phyloP scores from a whole-genome alignment of 352 stramenopile genomes.

The Phytophthora rubi region DNA sequence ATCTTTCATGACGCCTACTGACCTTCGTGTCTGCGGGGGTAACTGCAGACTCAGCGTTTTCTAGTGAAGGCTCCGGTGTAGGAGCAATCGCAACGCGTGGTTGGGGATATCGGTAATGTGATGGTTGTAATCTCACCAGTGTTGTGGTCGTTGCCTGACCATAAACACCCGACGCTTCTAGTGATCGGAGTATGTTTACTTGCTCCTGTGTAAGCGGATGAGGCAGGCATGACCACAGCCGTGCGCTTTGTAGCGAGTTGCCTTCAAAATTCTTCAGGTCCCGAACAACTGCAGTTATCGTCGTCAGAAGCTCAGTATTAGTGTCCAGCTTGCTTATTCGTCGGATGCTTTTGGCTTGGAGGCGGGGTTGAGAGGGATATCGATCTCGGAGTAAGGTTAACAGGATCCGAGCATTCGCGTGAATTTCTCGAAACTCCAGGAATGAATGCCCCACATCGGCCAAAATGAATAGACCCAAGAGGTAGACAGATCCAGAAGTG shows the following conservation, averaged over 20 bases:
- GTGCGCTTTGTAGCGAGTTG: neutral
- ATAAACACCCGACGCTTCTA: neutral
- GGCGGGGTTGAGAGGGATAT: too few species aligned
- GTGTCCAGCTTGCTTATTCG: neutral
- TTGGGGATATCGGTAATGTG: too few species aligned
- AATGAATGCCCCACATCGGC: neutral
- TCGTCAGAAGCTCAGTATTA: neutral
- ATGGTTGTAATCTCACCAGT: neutral
- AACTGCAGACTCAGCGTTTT: neutral
- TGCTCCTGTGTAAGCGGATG: neutral
- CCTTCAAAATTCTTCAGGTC: neutral
- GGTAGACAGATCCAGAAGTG: neutral
- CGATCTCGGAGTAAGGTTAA: neutral
- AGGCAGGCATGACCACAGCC: neutral
- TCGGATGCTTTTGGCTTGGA: neutral
- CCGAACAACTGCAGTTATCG: neutral
- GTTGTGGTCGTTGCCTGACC: neutral
- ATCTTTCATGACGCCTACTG: neutral
- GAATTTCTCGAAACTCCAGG: neutral
- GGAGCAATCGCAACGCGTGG: too few species aligned
- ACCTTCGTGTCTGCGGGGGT: neutral
- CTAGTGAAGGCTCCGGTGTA: too few species aligned
- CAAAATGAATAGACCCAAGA: neutral
- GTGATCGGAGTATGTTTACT: neutral
- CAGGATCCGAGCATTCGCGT: neutral